phyloP scores from a whole-genome alignment of 2,329 filamentous ascomycete species.

The Aspergillus sp. region DNA sequence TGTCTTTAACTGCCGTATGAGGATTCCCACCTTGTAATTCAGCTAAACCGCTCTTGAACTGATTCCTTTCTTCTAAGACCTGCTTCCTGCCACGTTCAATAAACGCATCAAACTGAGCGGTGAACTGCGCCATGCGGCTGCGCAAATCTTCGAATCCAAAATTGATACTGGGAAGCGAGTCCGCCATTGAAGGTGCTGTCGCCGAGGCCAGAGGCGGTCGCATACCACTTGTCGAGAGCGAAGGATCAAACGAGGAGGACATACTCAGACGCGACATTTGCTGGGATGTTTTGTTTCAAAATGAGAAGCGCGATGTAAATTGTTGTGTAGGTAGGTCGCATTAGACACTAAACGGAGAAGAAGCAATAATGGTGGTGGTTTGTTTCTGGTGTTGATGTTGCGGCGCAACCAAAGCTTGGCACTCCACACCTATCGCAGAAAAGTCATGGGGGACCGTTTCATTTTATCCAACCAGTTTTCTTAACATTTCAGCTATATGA shows the following conservation, averaged over 20 bases:
- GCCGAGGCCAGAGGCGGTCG: slow-evolving; percentile 52
- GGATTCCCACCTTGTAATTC: slow-evolving; percentile 71
- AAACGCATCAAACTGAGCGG: slow-evolving; percentile 83
- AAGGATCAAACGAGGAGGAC: slow-evolving; percentile 56
- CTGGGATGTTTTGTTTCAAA: neutral
- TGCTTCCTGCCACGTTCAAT: slow-evolving; percentile 89
- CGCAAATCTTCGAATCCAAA: slow-evolving; percentile 96
- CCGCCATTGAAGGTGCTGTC: slow-evolving; percentile 60
- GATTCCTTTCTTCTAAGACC: slow-evolving; percentile 88
- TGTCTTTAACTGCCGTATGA: slow-evolving; percentile 4
- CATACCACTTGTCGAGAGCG: slow-evolving; percentile 55
- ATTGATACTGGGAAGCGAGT: slow-evolving; percentile 79
- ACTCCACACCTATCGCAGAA: slow-evolving; percentile 6
- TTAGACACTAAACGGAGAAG: neutral
- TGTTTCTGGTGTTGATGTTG: slow-evolving; percentile 8
- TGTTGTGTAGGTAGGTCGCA: neutral
- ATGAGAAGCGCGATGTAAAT: neutral
- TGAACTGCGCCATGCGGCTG: slow-evolving; percentile 93
- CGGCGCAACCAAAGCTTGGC: slow-evolving; percentile 19
- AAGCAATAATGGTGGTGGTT: neutral
- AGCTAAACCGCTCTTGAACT: slow-evolving; percentile 85
- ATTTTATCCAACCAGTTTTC: neutral
- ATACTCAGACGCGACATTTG: slow-evolving; percentile 15
- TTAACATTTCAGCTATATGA: slow-evolving; percentile 5
- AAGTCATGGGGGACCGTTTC: neutral